Base-by-base conservation (phyloP, 1,139 yeast genomes). In the Debaryomyces subglobosus region DNA sequence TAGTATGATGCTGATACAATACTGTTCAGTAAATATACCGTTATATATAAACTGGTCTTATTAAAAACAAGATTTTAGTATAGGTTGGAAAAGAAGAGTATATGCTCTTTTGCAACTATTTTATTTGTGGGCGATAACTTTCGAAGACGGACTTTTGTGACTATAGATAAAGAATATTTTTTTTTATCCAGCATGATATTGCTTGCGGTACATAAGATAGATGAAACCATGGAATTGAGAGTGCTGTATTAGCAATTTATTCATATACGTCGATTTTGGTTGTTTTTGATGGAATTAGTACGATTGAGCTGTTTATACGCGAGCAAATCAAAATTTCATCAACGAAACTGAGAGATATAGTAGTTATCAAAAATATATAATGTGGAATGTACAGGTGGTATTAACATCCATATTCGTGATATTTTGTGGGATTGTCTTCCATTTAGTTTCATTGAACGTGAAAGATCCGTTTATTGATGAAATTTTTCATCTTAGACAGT, bases 401-500 rank as follows among this genome's bases (percentile, higher is more conserved):
- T 30, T 12, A 20, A 27, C 20, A 4, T 20, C 33, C n/a, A 18
- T 21, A 18, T 40, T 40, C 18, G 27, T 40, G 18, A 15, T 40
- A 6, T 29, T 40, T 18, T 40, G 45, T 24, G 41, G 36, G n/a
- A 16, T 38, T 3, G 29, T 45, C 15, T 39, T 45, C 25, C 48
- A 45, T 10, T 40, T 49, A 32, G 63, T 67, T 8, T 44, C 63
- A 30, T 20, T 49, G 30, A 51, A 56, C 6, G 78, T 79, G n/a
- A 53, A 63, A 12, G 59, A 65, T 18, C 79, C 79, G 2, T 80
- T 74, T 58, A 79, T 81, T 41, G 99, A 94, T 68, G 99, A 94
- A 64, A 73, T 81, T 15, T 94, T 94, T 67, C 99, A 94, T 61
- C 74, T 89, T 30, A 82, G 85, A 6, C 98, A 94, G 68, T 85